phyloP scores from a whole-genome alignment of 441 rosid genomes.

The Euphorbia schlechtendalii region DNA sequence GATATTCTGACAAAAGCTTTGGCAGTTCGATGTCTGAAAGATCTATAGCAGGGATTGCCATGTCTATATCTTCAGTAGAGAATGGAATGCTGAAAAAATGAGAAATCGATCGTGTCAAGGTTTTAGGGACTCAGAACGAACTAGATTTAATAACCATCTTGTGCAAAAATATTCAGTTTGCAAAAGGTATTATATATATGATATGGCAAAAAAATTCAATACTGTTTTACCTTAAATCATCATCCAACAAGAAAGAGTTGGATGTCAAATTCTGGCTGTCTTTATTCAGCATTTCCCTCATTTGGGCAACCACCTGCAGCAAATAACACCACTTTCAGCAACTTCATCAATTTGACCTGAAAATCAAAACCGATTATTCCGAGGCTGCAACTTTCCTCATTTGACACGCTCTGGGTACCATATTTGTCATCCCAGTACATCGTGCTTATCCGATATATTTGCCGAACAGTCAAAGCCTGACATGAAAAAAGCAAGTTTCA shows the following conservation, averaged over 20 bases:
- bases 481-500: constrained; percentile 7
- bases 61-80: constrained; percentile 93
- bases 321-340: constrained; percentile 17
- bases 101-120: not conserved
- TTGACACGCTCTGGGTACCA: constrained; percentile 96
- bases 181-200: no score
- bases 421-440: no score
- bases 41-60: constrained; percentile 76
- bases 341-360: constrained; percentile 7
- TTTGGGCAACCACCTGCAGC: constrained; percentile 78
- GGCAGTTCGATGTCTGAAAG: constrained; percentile 64
- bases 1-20: constrained; percentile 45
- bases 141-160: no score
- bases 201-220: no score
- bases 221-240: constrained; percentile 74
- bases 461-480: constrained; percentile 86
- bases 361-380: not conserved
- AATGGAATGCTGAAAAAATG: constrained; percentile 77
- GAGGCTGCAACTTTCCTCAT: constrained; percentile 55
- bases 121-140: not conserved
- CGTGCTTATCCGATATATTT: constrained; percentile 94
- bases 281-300: constrained; percentile 77
- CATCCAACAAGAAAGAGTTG: constrained; percentile 89
- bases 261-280: constrained; percentile 79
- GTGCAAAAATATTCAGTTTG: no score